A percentile compares a stretch with the other conserved stretches of the same genome.
Evolutionary conservation across 306 rosid genomes (phyloP).

Genomic region (Pyrus bretschneideri): DNA sequence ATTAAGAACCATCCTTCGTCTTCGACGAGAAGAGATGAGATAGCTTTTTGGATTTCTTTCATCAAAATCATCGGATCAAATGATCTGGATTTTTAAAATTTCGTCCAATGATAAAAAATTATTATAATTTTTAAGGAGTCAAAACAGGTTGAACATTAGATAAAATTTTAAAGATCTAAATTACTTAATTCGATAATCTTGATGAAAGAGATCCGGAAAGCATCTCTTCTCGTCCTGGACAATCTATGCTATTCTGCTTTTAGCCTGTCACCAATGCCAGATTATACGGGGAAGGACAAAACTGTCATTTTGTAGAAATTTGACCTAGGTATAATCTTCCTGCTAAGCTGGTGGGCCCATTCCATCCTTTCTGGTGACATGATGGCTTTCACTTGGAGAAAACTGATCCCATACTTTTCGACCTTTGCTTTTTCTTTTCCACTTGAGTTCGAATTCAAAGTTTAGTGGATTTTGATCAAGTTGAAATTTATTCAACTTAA

Average conservation of each 20-base stretch:
- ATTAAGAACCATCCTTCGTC: neutral
- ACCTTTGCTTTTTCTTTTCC: neutral
- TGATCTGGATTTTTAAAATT: no score
- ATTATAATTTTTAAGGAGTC: no score
- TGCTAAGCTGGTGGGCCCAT: neutral
- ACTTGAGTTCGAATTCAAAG: neutral
- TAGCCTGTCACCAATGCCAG: neutral
- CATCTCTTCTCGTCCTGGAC: neutral
- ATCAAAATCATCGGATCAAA: no score
- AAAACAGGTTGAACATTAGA: no score
- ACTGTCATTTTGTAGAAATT: neutral
- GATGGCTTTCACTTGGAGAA: neutral
- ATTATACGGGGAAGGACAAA: neutral
- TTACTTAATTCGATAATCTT: no score
- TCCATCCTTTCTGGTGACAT: neutral
- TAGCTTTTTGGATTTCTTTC: no score
- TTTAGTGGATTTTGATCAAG: neutral
- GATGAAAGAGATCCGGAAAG: no score
- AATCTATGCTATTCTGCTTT: neutral
- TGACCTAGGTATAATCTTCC: neutral
- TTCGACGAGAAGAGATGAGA: neutral
- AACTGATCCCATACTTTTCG: neutral
- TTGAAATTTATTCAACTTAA: neutral
- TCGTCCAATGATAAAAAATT: no score
- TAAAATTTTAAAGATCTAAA: no score